These are phyloP conservation scores for Zygotorulaspora danielsina DNA, from an alignment of 805 yeast species.

Conservation along the genomic window DNA sequence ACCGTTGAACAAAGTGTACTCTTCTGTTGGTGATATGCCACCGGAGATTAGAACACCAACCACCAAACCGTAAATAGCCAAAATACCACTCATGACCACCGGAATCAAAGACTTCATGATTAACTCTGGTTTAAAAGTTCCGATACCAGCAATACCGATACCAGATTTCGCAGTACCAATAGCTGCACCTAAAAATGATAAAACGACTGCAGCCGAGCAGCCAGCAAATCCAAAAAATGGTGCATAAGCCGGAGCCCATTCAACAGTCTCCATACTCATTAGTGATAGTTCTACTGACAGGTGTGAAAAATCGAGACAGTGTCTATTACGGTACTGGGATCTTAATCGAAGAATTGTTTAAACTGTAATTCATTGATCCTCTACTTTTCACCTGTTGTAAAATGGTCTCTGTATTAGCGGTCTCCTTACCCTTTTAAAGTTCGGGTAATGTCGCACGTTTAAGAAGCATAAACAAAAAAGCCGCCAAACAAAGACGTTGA, in stretches of 20 bases:
- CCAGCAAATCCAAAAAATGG: conserved; percentile 98
- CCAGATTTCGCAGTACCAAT: conserved; percentile 98
- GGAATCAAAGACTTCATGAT: conserved; percentile 95
- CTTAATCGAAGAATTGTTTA: no score
- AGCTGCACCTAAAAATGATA: conserved; percentile 97
- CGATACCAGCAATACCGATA: conserved; percentile 96
- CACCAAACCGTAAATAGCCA: conserved; percentile 94
- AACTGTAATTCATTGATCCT: no score
- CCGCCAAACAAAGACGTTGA: not conserved
- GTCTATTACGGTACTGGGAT: no score
- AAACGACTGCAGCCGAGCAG: conserved; percentile 86
- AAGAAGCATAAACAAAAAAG: not conserved
- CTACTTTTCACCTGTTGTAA: conserved; percentile 2
- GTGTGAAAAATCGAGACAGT: no score
- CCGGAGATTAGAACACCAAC: conserved; percentile 95
- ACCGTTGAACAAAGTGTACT: conserved; percentile 89
- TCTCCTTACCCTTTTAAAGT: conserved; percentile 3
- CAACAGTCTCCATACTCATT: conserved; percentile 39
- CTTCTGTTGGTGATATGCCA: conserved; percentile 69
- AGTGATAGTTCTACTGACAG: not conserved
- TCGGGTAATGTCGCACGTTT: not conserved
- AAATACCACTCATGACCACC: conserved; percentile 96
- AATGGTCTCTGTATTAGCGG: conserved; percentile 1
- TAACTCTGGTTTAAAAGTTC: conserved; percentile 94
- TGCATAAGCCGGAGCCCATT: conserved; percentile 84